Percentiles rank a stretch among this genome's conserved stretches.
These are phyloP conservation scores for Rhodotorula taiwanensis DNA, from an alignment of 768 basidiomycete genomes.

Conservation along the genomic window DNA sequence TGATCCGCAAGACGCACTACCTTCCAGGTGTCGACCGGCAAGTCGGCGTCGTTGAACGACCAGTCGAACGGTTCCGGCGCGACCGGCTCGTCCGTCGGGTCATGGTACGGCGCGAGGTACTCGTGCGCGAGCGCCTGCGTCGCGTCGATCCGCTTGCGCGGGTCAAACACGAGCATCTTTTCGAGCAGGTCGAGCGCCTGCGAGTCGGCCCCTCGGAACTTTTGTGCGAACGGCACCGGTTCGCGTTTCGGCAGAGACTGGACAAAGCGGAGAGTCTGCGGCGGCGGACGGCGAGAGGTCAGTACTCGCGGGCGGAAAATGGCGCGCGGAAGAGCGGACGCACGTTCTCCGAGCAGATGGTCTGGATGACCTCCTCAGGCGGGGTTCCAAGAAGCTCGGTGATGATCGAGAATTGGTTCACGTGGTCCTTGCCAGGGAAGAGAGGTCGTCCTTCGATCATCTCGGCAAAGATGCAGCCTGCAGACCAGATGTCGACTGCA, in stretches of 20 bases:
- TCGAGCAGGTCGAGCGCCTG: slow-evolving; percentile 91
- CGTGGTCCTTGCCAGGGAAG: slow-evolving; percentile 99
- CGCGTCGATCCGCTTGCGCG: slow-evolving; percentile 91
- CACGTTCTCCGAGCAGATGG: slow-evolving; percentile 95
- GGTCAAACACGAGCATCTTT: slow-evolving; percentile 98
- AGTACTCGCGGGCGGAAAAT: background rate
- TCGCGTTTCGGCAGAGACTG: slow-evolving; percentile 94
- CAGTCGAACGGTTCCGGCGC: slow-evolving; percentile 94
- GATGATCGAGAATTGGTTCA: slow-evolving; percentile 99
- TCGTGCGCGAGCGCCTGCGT: slow-evolving; percentile 80
- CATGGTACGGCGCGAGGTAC: slow-evolving; percentile 95
- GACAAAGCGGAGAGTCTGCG: slow-evolving; percentile 93
- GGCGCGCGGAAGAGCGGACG: slow-evolving; percentile 36
- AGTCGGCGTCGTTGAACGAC: slow-evolving; percentile 98
- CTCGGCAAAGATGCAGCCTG: slow-evolving; percentile 98
- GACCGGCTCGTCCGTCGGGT: slow-evolving; percentile 93
- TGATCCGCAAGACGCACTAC: slow-evolving; percentile 41
- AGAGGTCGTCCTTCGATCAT: slow-evolving; percentile 98
- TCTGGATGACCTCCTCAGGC: slow-evolving; percentile 98
- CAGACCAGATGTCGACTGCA: slow-evolving; percentile 93
- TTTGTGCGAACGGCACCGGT: slow-evolving; percentile 88
- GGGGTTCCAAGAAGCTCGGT: slow-evolving; percentile 97
- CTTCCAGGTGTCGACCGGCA: slow-evolving; percentile 98
- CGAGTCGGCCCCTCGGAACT: slow-evolving; percentile 78
- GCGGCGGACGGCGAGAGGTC: no score